A percentile compares a stretch with the other conserved stretches of the same genome.
These are phyloP conservation scores for Perkinsus chesapeaki DNA, from an alignment of 169 alveolate species.

Conservation along the genomic window DNA sequence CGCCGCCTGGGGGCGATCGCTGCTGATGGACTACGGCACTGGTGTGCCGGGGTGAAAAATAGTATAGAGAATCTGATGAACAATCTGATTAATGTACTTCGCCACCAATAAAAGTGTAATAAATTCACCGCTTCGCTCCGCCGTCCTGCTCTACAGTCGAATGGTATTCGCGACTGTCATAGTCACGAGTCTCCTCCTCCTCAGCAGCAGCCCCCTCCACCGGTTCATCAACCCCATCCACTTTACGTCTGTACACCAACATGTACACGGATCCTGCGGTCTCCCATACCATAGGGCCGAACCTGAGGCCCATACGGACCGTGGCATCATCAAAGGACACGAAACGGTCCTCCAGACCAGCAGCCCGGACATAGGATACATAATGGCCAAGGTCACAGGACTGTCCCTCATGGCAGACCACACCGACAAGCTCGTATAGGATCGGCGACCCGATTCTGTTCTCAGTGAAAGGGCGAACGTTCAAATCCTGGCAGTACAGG, in stretches of 20 bases:
- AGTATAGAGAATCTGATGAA: no score
- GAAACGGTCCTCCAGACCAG: neutral
- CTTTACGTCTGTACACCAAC: neutral
- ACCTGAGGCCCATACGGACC: neutral
- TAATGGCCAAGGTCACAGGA: neutral
- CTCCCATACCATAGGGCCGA: neutral
- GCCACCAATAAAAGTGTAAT: neutral
- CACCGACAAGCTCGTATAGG: neutral
- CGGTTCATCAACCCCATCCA: neutral
- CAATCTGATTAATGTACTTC: neutral
- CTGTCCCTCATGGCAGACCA: neutral
- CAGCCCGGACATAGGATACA: neutral
- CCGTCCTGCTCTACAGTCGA: neutral
- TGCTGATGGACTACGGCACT: no score
- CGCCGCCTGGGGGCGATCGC: neutral
- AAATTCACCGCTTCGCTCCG: neutral
- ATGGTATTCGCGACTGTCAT: neutral
- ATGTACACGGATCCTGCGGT: neutral
- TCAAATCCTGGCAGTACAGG: neutral
- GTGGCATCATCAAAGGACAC: neutral
- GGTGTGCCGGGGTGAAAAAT: no score
- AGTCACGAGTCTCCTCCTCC: neutral
- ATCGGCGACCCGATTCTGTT: neutral
- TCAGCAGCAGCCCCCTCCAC: neutral
- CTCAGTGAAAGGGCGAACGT: neutral